Evolutionary conservation across 805 yeast species (phyloP), one percentile per base, ranked within the genome.

Genomic region (Starmerella powellii): DNA sequence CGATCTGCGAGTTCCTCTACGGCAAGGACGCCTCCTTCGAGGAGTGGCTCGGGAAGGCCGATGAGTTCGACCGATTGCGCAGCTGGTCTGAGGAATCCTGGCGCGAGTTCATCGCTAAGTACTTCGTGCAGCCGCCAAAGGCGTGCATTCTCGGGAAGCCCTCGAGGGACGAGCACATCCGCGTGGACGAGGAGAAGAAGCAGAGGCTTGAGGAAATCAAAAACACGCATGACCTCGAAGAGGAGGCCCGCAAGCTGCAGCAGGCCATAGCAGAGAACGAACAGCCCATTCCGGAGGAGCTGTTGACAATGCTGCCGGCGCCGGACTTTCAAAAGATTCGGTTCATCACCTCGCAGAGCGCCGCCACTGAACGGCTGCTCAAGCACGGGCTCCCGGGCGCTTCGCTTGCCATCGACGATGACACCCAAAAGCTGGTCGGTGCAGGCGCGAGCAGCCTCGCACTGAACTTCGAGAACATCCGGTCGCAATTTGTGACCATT

Each of bases 1-100:
- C 86, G 6, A 80, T 85, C 39, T 68, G 69, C 30, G 94, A 84
- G 53, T 88, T 85, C 59, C 56, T 85, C 8, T 91, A 88, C 56
- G 94, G 95, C 37, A 66, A 74, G 36, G 76, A 74, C 43, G 82
- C 82, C 2, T 75, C 76, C 41, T 63, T 88, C 45, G 60, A 64
- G 2, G 58, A 60, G n/a, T 73, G 80, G 69, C 50, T 74, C 19
- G 69, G 72, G 46, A 67, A 71, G 38, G 61, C 83, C 38, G 53
- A 61, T 8, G 91, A 80, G 47, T 84, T 71, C 58, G 79, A 76
- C 17, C 63, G 49, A 42, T 65, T 88, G 40, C 44, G 62, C 11
- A 38, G 55, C 1, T 88, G 95, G 95, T 50, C 72, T 6, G 54
- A 66, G 6, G 70, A 70, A 10, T 65, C 80, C 52, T 91, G 98